Percentiles rank a stretch among this genome's conserved stretches.
Evolutionary conservation across 225 moss, liverwort and hornwort species (phyloP).

Genomic region (Antitrichia curtipendula): DNA sequence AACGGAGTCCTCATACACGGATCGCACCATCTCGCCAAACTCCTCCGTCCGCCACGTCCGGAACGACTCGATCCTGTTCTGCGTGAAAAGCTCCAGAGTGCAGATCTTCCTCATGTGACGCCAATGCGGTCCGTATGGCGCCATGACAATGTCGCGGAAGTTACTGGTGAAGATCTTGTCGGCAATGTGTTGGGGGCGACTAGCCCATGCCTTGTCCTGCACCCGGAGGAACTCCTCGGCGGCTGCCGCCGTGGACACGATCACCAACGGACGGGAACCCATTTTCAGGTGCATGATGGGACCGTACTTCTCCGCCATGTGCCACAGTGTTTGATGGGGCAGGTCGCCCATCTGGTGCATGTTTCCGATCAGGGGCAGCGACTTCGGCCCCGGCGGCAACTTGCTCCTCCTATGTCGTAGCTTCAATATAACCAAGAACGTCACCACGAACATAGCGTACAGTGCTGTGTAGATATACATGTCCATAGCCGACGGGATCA

Average conservation of each 20-base stretch:
- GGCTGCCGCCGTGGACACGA: slow-evolving; percentile 15
- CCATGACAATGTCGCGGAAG: slow-evolving; percentile 1
- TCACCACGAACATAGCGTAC: neutral
- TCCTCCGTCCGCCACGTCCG: neutral
- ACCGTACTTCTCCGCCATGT: slow-evolving; percentile 17
- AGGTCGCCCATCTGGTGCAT: slow-evolving; percentile 5
- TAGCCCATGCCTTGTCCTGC: slow-evolving; percentile 31
- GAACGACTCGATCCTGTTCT: slow-evolving; percentile 13
- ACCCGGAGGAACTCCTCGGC: slow-evolving; percentile 24
- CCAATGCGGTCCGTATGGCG: slow-evolving; percentile 24
- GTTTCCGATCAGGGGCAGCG: slow-evolving; percentile 25
- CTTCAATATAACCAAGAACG: neutral
- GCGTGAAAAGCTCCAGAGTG: slow-evolving; percentile 31
- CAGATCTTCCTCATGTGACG: slow-evolving; percentile 41
- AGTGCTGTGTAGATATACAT: neutral
- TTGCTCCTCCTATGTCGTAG: neutral
- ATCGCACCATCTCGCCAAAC: slow-evolving; percentile 1
- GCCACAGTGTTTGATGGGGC: neutral
- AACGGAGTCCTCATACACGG: neutral
- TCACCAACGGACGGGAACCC: slow-evolving; percentile 1
- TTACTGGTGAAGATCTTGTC: neutral
- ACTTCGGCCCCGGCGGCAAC: slow-evolving; percentile 26
- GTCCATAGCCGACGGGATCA: neutral
- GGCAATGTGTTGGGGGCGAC: neutral
- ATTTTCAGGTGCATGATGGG: slow-evolving; percentile 22